Conservation (phyloP, 2,329 filamentous ascomycete species). For the Thelonectria rubi region DNA sequence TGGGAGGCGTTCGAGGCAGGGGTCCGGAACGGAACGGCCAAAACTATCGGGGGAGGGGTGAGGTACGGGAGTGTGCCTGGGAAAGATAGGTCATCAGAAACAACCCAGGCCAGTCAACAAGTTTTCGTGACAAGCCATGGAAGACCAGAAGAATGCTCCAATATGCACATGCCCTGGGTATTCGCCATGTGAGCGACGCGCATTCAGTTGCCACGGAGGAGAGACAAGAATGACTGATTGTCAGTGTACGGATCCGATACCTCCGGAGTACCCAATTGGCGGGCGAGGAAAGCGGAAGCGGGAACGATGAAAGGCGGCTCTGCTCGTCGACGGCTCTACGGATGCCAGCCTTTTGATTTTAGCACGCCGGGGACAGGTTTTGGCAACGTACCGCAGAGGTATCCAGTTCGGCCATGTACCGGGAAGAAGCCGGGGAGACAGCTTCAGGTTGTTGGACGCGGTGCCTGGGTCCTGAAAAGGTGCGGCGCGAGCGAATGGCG, state of each 20-base stretch:
- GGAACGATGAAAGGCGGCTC: conserved; percentile 3
- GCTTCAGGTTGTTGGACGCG: conserved; percentile 11
- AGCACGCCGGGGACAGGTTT: conserved; percentile 10
- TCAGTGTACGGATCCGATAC: conserved; percentile 13
- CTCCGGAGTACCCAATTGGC: conserved; percentile 1
- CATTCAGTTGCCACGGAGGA: conserved; percentile 3
- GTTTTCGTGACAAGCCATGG: neutral
- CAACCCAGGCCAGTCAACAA: neutral
- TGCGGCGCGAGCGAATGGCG: conserved; percentile 2
- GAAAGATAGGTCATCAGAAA: too few species aligned
- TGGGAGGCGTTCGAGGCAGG: conserved; percentile 18
- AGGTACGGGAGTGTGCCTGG: neutral
- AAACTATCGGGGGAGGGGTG: neutral
- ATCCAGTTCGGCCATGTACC: conserved; percentile 27
- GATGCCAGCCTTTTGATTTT: conserved; percentile 16
- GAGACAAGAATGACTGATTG: neutral
- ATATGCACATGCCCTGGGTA: neutral
- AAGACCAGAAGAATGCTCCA: neutral
- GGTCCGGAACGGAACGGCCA: neutral
- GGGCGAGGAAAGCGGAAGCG: neutral
- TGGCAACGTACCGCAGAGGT: conserved; percentile 21
- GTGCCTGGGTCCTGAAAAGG: neutral
- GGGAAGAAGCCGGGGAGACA: conserved; percentile 32
- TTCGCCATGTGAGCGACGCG: neutral
- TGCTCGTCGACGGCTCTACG: neutral